Evolutionary conservation across 2,329 filamentous ascomycete genomes (phyloP).

Genomic region (Zalaria obscura): DNA sequence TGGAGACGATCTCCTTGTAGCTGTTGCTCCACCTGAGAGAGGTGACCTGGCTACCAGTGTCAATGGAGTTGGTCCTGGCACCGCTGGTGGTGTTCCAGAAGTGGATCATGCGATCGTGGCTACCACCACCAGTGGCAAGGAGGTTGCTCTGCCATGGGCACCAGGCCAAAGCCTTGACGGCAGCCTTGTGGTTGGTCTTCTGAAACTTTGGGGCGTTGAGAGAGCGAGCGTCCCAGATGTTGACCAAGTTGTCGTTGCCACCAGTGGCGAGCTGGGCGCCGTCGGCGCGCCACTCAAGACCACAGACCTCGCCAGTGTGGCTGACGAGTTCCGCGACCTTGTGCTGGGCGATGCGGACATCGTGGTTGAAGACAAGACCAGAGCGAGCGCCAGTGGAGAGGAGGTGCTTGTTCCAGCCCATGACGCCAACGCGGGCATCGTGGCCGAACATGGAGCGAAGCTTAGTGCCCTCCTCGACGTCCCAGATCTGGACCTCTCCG

Average conservation of each 20-base stretch:
- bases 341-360: conserved; percentile 93
- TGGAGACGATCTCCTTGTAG: conserved; percentile 96
- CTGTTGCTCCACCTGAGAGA: conserved; percentile 91
- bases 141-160: conserved; percentile 98
- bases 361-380: conserved; percentile 94
- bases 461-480: conserved; percentile 87
- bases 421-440: conserved; percentile 89
- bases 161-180: conserved; percentile 96
- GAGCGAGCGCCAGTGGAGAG: conserved; percentile 90
- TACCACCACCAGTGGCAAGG: conserved; percentile 88
- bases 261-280: conserved; percentile 94
- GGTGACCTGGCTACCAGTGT: conserved; percentile 94
- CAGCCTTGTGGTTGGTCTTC: conserved; percentile 98
- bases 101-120: conserved; percentile 95
- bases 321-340: conserved; percentile 95
- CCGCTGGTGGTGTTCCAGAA: conserved; percentile 99
- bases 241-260: conserved; percentile 97
- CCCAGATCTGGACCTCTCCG: conserved; percentile 98
- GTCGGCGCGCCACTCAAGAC: conserved; percentile 93
- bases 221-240: conserved; percentile 95
- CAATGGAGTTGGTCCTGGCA: conserved; percentile 96
- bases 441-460: conserved; percentile 98
- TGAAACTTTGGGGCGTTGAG: conserved; percentile 93
- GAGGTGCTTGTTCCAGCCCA: conserved; percentile 99
- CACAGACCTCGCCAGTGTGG: conserved; percentile 95